A percentile compares a stretch with the other conserved stretches of the same genome.
phyloP scores from a whole-genome alignment of 2,329 filamentous ascomycete genomes.

The Neopestalotiopsis rosae region DNA sequence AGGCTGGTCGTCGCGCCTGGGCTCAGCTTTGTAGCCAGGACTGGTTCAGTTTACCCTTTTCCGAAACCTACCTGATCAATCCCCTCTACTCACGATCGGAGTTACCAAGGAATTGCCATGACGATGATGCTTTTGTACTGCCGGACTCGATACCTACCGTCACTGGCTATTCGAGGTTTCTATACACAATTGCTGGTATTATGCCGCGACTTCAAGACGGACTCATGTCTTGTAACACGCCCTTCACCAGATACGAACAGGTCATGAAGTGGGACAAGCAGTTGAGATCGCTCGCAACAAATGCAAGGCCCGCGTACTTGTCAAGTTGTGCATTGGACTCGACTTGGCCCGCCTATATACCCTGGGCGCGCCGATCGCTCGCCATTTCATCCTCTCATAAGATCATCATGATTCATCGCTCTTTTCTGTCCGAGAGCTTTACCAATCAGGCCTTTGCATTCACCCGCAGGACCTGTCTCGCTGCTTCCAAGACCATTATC shows the following conservation, averaged over 20 bases:
- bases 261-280: slow-evolving; percentile 39
- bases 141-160: slow-evolving; percentile 29
- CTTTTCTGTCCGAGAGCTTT: slow-evolving; percentile 40
- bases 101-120: slow-evolving; percentile 40
- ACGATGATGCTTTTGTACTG: slow-evolving; percentile 32
- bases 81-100: slow-evolving; percentile 40
- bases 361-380: slow-evolving; percentile 30
- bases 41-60: slow-evolving; percentile 43
- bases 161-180: slow-evolving; percentile 34
- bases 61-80: slow-evolving; percentile 43
- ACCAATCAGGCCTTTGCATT: slow-evolving; percentile 34
- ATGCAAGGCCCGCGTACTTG: slow-evolving; percentile 34
- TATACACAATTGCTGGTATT: slow-evolving; percentile 37
- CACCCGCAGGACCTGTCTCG: slow-evolving; percentile 41
- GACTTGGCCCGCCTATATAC: slow-evolving; percentile 36
- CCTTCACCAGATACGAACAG: slow-evolving; percentile 41
- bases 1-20: slow-evolving; percentile 42
- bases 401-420: slow-evolving; percentile 48
- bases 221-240: slow-evolving; percentile 37
- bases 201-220: slow-evolving; percentile 41
- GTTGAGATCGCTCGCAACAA: slow-evolving; percentile 39
- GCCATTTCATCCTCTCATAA: slow-evolving; percentile 45
- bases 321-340: slow-evolving; percentile 33
- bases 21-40: slow-evolving; percentile 44
- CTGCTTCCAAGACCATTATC: slow-evolving; percentile 45